These are phyloP conservation scores for Amauroascus niger DNA, from an alignment of 2,329 filamentous ascomycete genomes.

Conservation along the genomic window DNA sequence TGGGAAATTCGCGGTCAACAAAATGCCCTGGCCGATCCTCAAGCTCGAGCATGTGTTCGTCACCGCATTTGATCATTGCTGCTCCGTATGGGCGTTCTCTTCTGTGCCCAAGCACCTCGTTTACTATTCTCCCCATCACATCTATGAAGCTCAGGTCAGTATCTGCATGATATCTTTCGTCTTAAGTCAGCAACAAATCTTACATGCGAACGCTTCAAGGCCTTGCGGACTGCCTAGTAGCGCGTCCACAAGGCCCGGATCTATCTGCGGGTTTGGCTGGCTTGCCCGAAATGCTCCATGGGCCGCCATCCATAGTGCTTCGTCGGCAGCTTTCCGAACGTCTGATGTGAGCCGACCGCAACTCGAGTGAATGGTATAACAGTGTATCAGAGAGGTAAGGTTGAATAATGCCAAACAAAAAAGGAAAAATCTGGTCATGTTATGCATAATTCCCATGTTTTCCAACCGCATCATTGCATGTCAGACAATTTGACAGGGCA, in stretches of 20 bases:
- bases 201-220: not conserved
- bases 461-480: not conserved
- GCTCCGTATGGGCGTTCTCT: not conserved
- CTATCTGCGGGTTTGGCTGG: not conserved
- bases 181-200: not conserved
- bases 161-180: not conserved
- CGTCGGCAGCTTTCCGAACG: not conserved
- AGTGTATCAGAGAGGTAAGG: not conserved
- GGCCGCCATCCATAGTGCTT: conserved; percentile 1
- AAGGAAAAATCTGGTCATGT: not conserved
- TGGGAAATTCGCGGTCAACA: not conserved
- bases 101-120: not conserved
- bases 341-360: not conserved
- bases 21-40: not conserved
- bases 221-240: not conserved
- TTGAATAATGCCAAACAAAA: not conserved
- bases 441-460: not conserved
- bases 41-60: not conserved
- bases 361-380: conserved; percentile 1
- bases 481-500: not conserved
- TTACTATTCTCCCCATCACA: not conserved
- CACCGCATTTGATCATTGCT: conserved; percentile 1
- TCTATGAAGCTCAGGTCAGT: not conserved
- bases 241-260: not conserved
- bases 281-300: not conserved